Percentiles rank a stretch among this genome's conserved stretches.
Evolutionary conservation across 1,139 yeast genomes (phyloP).

Genomic region (Blastobotrys arbuscula): DNA sequence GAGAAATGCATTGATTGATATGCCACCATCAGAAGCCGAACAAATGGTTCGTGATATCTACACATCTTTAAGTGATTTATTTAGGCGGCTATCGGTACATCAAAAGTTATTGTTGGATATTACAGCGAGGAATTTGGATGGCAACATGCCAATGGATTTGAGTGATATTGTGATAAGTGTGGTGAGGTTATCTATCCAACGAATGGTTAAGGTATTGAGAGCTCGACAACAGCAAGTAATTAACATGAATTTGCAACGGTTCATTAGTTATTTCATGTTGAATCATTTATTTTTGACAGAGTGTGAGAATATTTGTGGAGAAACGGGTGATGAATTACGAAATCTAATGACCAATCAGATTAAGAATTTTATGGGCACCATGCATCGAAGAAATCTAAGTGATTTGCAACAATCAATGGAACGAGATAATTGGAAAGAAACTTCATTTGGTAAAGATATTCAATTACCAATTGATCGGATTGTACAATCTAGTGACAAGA

Average conservation of each 20-base stretch:
- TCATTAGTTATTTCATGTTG: slow-evolving; percentile 61
- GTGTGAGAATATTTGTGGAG: slow-evolving; percentile 81
- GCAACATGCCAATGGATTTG: slow-evolving; percentile 24
- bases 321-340: slow-evolving; percentile 54
- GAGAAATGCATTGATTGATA: slow-evolving; percentile 53
- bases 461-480: slow-evolving; percentile 56
- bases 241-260: slow-evolving; percentile 47
- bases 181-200: slow-evolving; percentile 65
- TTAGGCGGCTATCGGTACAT: slow-evolving; percentile 68
- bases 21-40: slow-evolving; percentile 72
- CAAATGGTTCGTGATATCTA: slow-evolving; percentile 59
- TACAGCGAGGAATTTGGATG: slow-evolving; percentile 44
- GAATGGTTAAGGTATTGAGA: slow-evolving; percentile 72
- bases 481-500: slow-evolving; percentile 44
- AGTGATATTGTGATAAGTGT: slow-evolving; percentile 52
- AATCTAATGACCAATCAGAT: slow-evolving; percentile 66
- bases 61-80: slow-evolving; percentile 61
- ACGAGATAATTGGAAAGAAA: slow-evolving; percentile 76
- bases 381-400: slow-evolving; percentile 49
- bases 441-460: slow-evolving; percentile 42
- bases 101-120: slow-evolving; percentile 74
- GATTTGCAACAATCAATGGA: slow-evolving; percentile 49
- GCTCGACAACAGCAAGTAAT: slow-evolving; percentile 67
- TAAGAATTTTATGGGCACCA: slow-evolving; percentile 51
- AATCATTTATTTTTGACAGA: slow-evolving; percentile 69